Evolutionary conservation across 345 rosid genomes (phyloP).

Genomic region (Pseudoturritis turrita): DNA sequence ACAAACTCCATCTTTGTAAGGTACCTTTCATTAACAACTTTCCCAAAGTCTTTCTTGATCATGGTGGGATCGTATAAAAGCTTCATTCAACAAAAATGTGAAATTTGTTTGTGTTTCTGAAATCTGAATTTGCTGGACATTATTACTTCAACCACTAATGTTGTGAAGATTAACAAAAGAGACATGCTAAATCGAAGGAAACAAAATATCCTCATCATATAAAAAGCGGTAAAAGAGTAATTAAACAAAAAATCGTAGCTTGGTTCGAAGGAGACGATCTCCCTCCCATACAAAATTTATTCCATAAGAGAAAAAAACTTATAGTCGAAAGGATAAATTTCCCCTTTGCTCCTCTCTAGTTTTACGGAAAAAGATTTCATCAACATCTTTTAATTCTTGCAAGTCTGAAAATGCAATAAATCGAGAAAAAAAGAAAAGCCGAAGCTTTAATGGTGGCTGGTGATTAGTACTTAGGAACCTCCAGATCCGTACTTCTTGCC

Average conservation of each 20-base stretch:
- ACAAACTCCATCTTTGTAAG: too few relatives aligned
- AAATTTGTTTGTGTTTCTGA: too few relatives aligned
- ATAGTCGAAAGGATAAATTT: background rate
- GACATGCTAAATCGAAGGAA: background rate
- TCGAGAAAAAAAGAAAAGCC: background rate
- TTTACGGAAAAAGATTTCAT: slow-evolving; percentile 19
- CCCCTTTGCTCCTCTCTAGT: slow-evolving; percentile 1
- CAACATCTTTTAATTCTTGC: slow-evolving; percentile 3
- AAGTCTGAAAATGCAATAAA: slow-evolving; percentile 20
- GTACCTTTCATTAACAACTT: too few relatives aligned
- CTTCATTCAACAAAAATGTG: too few relatives aligned
- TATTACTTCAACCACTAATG: too few relatives aligned
- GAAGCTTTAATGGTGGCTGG: background rate
- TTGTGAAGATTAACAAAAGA: too few relatives aligned
- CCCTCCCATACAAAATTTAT: slow-evolving; percentile 12
- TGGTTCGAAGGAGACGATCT: background rate
- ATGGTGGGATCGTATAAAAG: too few relatives aligned
- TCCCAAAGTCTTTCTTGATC: too few relatives aligned
- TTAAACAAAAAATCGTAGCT: background rate
- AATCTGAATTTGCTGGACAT: too few relatives aligned
- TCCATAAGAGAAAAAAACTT: slow-evolving; percentile 10
- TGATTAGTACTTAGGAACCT: slow-evolving; percentile 32
- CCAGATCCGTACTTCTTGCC: slow-evolving; percentile 93
- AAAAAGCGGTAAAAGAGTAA: background rate
- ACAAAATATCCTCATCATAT: background rate